Evolutionary conservation across 1,284 basidiomycete genomes (phyloP).

Genomic region (Ceratobasidium sp.): DNA sequence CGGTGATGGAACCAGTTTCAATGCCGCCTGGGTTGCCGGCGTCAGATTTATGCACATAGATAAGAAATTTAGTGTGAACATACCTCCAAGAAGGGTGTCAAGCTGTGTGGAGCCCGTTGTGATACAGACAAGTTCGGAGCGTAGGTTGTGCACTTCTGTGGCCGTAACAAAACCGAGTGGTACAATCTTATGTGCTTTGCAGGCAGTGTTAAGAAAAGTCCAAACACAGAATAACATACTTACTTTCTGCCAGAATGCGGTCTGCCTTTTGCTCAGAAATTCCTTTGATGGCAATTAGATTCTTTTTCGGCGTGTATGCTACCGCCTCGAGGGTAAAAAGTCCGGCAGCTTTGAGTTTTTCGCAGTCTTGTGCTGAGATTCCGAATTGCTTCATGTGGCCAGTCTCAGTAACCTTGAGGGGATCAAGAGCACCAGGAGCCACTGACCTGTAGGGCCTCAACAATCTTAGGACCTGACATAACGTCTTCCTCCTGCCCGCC

Average conservation of each 20-base stretch:
- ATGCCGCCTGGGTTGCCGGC: slow-evolving; percentile 78
- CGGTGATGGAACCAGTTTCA: slow-evolving; percentile 98
- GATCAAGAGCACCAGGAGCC: not conserved
- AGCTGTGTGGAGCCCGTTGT: slow-evolving; percentile 97
- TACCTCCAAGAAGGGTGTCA: slow-evolving; percentile 95
- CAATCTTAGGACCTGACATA: slow-evolving; percentile 82
- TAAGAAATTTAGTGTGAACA: slow-evolving; percentile 51
- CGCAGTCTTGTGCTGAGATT: slow-evolving; percentile 91
- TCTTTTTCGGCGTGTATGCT: slow-evolving; percentile 98
- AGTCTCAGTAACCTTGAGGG: not conserved
- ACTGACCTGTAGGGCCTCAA: slow-evolving; percentile 79
- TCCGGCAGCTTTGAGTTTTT: slow-evolving; percentile 95
- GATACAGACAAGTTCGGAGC: slow-evolving; percentile 97
- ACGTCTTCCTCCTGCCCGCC: slow-evolving; percentile 69
- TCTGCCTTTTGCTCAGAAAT: slow-evolving; percentile 99
- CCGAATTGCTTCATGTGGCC: slow-evolving; percentile 76
- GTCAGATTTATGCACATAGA: not conserved
- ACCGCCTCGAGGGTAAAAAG: slow-evolving; percentile 96
- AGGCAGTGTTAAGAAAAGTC: not conserved
- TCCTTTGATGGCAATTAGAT: slow-evolving; percentile 92
- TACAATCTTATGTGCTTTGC: slow-evolving; percentile 91
- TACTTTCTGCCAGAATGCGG: slow-evolving; percentile 94
- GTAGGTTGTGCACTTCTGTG: slow-evolving; percentile 94
- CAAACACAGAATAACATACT: slow-evolving; percentile 53
- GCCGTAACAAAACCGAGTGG: slow-evolving; percentile 99